A percentile compares a stretch with the other conserved stretches of the same genome.
Conservation (phyloP, 2,329 filamentous ascomycete species). For the Fusarium clavum region DNA sequence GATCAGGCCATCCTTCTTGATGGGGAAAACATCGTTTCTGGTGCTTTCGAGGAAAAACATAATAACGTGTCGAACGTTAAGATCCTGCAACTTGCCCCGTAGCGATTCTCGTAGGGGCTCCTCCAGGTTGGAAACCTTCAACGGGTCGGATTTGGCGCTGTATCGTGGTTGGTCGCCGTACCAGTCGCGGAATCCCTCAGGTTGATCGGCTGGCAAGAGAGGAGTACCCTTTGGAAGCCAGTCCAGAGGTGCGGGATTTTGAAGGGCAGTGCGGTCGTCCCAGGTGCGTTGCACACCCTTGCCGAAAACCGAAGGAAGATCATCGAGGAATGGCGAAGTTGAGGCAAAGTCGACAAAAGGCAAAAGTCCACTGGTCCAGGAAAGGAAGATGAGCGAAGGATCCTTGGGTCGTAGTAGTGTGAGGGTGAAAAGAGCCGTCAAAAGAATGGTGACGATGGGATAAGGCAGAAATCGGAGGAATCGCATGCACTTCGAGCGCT, state of each 20-base stretch:
- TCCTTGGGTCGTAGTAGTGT: conserved; percentile 48
- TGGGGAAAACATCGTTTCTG: conserved; percentile 58
- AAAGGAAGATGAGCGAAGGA: conserved; percentile 50
- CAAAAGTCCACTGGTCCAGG: conserved; percentile 51
- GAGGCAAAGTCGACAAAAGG: conserved; percentile 52
- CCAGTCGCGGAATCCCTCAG: conserved; percentile 47
- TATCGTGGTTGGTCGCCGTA: conserved; percentile 48
- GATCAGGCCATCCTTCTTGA: conserved; percentile 56
- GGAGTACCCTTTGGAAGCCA: conserved; percentile 43
- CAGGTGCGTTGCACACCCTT: conserved; percentile 45
- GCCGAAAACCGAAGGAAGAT: conserved; percentile 41
- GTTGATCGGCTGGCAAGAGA: neutral
- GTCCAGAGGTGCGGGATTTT: conserved; percentile 29
- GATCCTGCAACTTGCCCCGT: conserved; percentile 40
- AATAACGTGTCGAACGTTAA: conserved; percentile 58
- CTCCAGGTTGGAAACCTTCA: conserved; percentile 56
- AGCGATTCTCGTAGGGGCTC: conserved; percentile 48
- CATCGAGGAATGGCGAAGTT: conserved; percentile 47
- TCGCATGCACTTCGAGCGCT: conserved; percentile 5
- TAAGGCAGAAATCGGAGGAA: conserved; percentile 32
- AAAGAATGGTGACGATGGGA: conserved; percentile 39
- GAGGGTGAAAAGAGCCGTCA: conserved; percentile 44
- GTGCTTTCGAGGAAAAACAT: conserved; percentile 60
- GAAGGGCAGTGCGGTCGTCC: conserved; percentile 47
- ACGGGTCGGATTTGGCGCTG: conserved; percentile 51